A percentile compares a stretch with the other conserved stretches of the same genome.
Evolutionary conservation across 139 green algal species (phyloP).

Genomic region (Tetradesmus obliquus): DNA sequence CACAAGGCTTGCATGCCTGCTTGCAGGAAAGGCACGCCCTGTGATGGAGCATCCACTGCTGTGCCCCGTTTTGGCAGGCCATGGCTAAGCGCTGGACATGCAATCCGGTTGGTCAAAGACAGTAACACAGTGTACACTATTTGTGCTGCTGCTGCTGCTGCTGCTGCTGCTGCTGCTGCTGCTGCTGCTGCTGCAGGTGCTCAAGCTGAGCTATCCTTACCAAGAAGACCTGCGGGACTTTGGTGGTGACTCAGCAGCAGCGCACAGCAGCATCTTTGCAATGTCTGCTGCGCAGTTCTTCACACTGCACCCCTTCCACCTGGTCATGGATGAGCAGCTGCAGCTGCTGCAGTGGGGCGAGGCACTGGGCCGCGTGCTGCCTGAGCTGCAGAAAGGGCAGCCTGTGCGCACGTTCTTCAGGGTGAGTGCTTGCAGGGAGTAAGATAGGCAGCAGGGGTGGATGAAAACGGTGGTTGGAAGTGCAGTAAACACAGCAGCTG

Average conservation of each 20-base stretch:
- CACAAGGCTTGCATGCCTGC: neutral
- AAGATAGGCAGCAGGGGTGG: neutral
- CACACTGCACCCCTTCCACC: conserved; percentile 58
- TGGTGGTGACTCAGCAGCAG: neutral
- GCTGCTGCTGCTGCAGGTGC: conserved; percentile 44
- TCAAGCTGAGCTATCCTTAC: conserved; percentile 46
- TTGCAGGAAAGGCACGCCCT: neutral
- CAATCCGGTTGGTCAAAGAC: too few species aligned
- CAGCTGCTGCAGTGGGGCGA: conserved; percentile 48
- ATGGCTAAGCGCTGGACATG: too few species aligned
- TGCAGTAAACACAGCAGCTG: neutral
- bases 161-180: conserved; percentile 4
- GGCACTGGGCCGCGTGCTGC: conserved; percentile 44
- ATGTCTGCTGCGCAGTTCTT: conserved; percentile 48
- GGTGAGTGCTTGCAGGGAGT: too few species aligned
- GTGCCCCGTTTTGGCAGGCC: neutral
- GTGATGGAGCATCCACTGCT: neutral
- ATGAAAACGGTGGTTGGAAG: too few species aligned
- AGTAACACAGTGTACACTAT: too few species aligned
- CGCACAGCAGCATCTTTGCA: conserved; percentile 21
- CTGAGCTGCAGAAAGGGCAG: conserved; percentile 22
- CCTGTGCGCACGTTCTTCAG: conserved; percentile 28
- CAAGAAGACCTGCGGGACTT: conserved; percentile 22
- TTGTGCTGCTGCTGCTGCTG: neutral
- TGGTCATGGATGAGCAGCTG: conserved; percentile 46